A percentile compares a stretch with the other conserved stretches of the same genome.
Conservation (phyloP, 1,284 basidiomycete species). For the Ustilago lituana region DNA sequence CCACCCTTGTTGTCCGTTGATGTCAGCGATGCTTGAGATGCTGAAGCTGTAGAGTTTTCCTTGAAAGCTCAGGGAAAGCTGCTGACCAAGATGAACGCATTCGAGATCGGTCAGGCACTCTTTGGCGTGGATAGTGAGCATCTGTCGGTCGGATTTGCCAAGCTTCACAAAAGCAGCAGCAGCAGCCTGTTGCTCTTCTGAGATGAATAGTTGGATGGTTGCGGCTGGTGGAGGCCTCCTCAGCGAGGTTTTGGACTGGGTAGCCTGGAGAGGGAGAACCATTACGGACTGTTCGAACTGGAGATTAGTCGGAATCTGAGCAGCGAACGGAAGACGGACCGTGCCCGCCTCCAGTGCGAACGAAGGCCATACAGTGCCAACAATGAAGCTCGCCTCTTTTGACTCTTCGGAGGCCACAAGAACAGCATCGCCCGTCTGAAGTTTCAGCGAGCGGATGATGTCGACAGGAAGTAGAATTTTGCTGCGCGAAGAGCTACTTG, state of each 20-base stretch:
- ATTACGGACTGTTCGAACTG: constrained; percentile 21
- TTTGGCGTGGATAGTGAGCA: constrained; percentile 68
- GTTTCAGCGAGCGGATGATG: constrained; percentile 28
- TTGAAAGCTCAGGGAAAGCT: constrained; percentile 22
- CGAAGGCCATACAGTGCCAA: constrained; percentile 42
- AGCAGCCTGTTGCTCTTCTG: constrained; percentile 6
- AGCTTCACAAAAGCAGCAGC: constrained; percentile 27
- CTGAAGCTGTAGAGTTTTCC: constrained; percentile 6
- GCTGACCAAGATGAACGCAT: constrained; percentile 12
- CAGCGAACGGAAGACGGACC: constrained; percentile 22
- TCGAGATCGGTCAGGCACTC: constrained; percentile 67
- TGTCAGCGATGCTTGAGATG: constrained; percentile 72
- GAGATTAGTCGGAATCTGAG: constrained; percentile 4
- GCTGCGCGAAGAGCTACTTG: constrained; percentile 29
- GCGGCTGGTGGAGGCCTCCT: constrained; percentile 33
- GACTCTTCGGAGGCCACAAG: not conserved
- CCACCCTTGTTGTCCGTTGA: constrained; percentile 76
- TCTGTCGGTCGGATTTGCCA: constrained; percentile 67
- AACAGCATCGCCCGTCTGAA: constrained; percentile 42
- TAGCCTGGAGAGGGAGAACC: constrained; percentile 12
- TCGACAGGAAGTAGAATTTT: constrained; percentile 38
- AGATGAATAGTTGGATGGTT: constrained; percentile 41
- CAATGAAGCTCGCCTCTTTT: not conserved
- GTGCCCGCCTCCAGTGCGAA: constrained; percentile 31
- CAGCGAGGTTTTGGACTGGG: constrained; percentile 7